Percentiles rank a stretch among this genome's conserved stretches.
Evolutionary conservation across 257 asterid genomes (phyloP).

Genomic region (Solanum gracilifrons): DNA sequence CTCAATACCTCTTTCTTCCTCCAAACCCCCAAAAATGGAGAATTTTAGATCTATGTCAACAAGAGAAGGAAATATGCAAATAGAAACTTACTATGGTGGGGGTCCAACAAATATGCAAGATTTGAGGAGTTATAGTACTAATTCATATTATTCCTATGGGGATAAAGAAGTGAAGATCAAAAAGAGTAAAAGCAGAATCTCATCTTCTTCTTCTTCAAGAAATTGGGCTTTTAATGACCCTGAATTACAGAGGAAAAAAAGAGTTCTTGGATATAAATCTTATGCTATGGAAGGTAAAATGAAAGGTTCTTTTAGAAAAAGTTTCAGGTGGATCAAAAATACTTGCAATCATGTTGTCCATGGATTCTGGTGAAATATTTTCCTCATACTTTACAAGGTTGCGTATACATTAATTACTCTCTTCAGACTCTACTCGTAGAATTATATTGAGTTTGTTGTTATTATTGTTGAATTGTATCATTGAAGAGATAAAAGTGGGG

Average conservation of each 20-base stretch:
- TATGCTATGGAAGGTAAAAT: slow-evolving; percentile 55
- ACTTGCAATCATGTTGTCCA: slow-evolving; percentile 46
- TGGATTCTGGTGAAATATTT: slow-evolving; percentile 44
- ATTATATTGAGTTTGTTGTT: not conserved
- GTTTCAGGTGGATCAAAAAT: slow-evolving; percentile 70
- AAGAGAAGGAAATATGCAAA: slow-evolving; percentile 19
- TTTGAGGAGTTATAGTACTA: slow-evolving; percentile 68
- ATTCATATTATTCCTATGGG: slow-evolving; percentile 15
- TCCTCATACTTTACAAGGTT: not conserved
- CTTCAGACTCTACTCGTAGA: not conserved
- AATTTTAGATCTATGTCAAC: slow-evolving; percentile 36
- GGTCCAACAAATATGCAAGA: slow-evolving; percentile 40
- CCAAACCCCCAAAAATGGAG: slow-evolving; percentile 13
- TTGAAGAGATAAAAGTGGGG: not conserved
- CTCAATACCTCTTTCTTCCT: not conserved
- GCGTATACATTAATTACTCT: no score
- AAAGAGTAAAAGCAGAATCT: slow-evolving; percentile 33
- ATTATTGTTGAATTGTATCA: not conserved
- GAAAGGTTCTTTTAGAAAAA: slow-evolving; percentile 64
- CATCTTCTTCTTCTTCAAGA: slow-evolving; percentile 18
- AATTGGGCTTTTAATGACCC: slow-evolving; percentile 50
- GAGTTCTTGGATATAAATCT: slow-evolving; percentile 60
- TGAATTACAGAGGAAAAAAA: slow-evolving; percentile 67
- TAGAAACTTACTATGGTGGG: slow-evolving; percentile 2
- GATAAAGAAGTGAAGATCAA: slow-evolving; percentile 32